Evolutionary conservation across 495 filamentous ascomycete species (phyloP).

Genomic region (Aspergillus ostianus): DNA sequence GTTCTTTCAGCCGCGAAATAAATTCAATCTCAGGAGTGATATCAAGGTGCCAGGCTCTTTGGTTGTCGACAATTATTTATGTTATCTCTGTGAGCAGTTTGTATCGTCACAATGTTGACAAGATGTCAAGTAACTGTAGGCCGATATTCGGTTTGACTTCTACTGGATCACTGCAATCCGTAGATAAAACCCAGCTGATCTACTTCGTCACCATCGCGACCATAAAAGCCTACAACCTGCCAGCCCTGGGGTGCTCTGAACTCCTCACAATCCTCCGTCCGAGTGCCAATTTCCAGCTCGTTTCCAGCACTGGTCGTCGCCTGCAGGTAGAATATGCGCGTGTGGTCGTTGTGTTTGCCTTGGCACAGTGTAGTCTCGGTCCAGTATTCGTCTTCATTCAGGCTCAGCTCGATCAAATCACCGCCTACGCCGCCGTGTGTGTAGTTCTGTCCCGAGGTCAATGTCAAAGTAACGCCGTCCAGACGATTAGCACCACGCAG

Average conservation of each 20-base stretch:
- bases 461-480: constrained; percentile 48
- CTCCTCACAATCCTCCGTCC: constrained; percentile 48
- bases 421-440: constrained; percentile 58
- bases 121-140: background rate
- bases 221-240: constrained; percentile 57
- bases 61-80: too few relatives aligned
- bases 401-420: constrained; percentile 36
- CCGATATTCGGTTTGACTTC: background rate
- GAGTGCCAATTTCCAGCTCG: constrained; percentile 44
- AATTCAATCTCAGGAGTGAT: too few relatives aligned
- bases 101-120: too few relatives aligned
- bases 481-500: constrained; percentile 50
- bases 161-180: constrained; percentile 3
- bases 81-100: too few relatives aligned
- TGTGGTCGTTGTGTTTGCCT: constrained; percentile 45
- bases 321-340: constrained; percentile 56
- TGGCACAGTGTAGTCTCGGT: constrained; percentile 50
- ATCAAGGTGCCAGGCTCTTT: too few relatives aligned
- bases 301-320: constrained; percentile 53
- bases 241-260: constrained; percentile 52
- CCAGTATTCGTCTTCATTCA: constrained; percentile 49
- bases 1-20: background rate
- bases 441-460: constrained; percentile 44
- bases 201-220: constrained; percentile 57
- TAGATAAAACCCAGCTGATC: constrained; percentile 60